Conservation (phyloP, 306 rosid species). For the Sicyos edulis region DNA sequence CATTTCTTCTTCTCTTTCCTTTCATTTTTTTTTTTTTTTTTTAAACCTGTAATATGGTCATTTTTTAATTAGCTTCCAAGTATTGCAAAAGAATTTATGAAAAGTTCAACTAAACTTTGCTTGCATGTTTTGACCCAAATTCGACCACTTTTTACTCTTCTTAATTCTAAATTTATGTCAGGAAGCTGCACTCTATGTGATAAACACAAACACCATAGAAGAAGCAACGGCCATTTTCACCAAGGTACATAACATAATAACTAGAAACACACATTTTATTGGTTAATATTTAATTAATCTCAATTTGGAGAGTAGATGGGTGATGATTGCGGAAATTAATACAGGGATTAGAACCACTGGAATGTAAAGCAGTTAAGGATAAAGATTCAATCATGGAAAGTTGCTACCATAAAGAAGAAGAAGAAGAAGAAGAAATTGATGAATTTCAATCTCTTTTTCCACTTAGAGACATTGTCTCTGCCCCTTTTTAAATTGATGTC, state of each 20-base stretch:
- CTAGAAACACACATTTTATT: neutral
- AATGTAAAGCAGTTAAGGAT: conserved; percentile 24
- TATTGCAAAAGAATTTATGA: no score
- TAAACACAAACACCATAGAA: conserved; percentile 44
- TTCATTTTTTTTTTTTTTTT: neutral
- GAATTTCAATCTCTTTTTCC: neutral
- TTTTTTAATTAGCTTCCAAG: no score
- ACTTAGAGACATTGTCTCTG: conserved; percentile 30
- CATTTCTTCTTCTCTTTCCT: neutral
- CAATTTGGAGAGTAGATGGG: no score
- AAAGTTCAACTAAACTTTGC: no score
- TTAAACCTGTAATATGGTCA: no score
- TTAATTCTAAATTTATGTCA: conserved; percentile 5
- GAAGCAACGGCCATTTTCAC: conserved; percentile 69
- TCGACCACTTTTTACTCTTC: no score
- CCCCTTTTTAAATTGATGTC: neutral
- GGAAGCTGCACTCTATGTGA: conserved; percentile 53
- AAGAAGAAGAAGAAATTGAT: neutral
- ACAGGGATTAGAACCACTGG: conserved; percentile 67
- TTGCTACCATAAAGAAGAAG: conserved; percentile 6
- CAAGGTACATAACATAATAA: conserved; percentile 36
- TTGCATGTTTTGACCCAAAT: no score
- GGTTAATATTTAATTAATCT: no score
- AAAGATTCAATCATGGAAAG: conserved; percentile 19
- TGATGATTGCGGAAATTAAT: neutral